A percentile compares a stretch with the other conserved stretches of the same genome.
These are phyloP conservation scores for Scenedesmus sp. DNA, from an alignment of 163 green algal genomes.

Conservation along the genomic window DNA sequence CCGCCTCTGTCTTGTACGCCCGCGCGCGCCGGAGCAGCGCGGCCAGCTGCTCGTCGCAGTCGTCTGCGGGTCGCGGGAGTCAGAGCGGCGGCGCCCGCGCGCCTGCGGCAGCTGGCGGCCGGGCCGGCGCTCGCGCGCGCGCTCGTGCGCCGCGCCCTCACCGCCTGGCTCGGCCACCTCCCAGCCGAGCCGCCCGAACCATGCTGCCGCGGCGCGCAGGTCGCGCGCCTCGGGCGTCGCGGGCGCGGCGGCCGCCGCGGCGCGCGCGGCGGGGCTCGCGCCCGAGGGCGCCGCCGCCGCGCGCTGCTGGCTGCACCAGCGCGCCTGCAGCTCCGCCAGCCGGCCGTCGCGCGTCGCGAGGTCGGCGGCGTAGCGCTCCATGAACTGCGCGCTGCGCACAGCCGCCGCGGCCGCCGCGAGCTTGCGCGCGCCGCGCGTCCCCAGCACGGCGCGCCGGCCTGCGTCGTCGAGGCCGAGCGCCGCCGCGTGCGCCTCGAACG, in stretches of 20 bases:
- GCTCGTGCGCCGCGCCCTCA: too few species aligned
- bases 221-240: conserved; percentile 22
- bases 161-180: background rate
- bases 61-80: too few species aligned
- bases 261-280: background rate
- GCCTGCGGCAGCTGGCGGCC: too few species aligned
- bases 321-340: conserved; percentile 36
- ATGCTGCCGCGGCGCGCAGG: conserved; percentile 3
- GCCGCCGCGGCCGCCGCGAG: conserved; percentile 27
- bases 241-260: background rate
- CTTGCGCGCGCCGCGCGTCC: conserved; percentile 19
- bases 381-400: conserved; percentile 36
- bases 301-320: conserved; percentile 29
- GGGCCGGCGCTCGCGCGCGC: too few species aligned
- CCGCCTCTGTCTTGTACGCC: conserved; percentile 28
- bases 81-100: too few species aligned
- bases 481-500: background rate
- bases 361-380: conserved; percentile 45
- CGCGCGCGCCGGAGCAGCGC: conserved; percentile 23
- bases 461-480: conserved; percentile 20
- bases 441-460: conserved; percentile 11
- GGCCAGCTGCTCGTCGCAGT: conserved; percentile 22
- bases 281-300: background rate
- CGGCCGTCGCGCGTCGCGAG: conserved; percentile 26
- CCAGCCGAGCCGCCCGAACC: conserved; percentile 40